Conservation (phyloP, 345 rosid species). For the Raphanus sativus region DNA sequence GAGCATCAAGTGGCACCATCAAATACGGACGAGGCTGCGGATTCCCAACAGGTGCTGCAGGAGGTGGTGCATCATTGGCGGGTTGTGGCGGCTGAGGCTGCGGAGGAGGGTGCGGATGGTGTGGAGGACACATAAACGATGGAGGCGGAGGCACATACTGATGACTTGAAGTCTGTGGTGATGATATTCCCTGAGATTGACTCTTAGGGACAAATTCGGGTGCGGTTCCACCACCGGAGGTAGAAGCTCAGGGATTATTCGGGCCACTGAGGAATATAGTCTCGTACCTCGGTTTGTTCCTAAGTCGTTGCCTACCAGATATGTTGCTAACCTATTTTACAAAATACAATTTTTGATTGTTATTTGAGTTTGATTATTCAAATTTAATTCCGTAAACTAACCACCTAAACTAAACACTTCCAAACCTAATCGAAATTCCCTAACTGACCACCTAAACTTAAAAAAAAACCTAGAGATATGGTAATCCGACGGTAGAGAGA, state of each 20-base stretch:
- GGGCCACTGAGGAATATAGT: not conserved
- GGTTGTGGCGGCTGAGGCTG: not conserved
- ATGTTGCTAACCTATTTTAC: no score
- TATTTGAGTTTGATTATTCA: no score
- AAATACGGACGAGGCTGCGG: not conserved
- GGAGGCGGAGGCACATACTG: not conserved
- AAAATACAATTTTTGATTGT: no score
- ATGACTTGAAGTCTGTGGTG: not conserved
- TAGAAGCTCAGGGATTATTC: not conserved
- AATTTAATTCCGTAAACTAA: no score
- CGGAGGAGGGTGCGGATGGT: not conserved
- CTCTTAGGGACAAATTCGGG: not conserved
- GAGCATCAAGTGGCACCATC: not conserved
- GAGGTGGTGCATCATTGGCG: not conserved
- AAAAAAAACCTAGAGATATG: no score
- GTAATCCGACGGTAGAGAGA: no score
- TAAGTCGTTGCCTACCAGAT: not conserved
- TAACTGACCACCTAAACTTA: no score
- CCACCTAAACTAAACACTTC: no score
- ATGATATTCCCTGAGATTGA: not conserved
- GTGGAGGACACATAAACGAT: not conserved
- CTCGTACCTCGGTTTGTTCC: not conserved
- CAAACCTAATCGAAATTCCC: no score
- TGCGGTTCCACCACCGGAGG: not conserved
- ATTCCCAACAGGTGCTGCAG: no score